Percentiles rank a stretch among this genome's conserved stretches.
phyloP scores from a whole-genome alignment of 2,329 filamentous ascomycete genomes.

The Diaporthe velutina region DNA sequence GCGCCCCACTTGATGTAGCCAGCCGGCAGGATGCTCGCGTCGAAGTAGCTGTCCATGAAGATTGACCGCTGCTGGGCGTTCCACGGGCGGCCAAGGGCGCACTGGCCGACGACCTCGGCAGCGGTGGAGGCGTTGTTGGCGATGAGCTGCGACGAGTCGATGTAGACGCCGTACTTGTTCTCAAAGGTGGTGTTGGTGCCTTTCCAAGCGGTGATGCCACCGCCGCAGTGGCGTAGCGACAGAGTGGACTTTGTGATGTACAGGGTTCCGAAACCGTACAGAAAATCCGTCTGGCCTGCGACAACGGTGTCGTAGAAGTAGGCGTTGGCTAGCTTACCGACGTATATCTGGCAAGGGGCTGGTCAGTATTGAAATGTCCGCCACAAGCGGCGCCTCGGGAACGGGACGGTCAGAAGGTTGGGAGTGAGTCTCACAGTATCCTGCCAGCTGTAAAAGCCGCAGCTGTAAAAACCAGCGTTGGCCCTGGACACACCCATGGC shows the following conservation, averaged over 20 bases:
- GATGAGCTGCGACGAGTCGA: constrained; percentile 65
- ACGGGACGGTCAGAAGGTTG: not conserved
- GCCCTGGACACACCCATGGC: constrained; percentile 72
- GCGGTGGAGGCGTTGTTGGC: constrained; percentile 66
- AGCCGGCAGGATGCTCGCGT: constrained; percentile 62
- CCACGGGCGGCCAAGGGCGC: constrained; percentile 73
- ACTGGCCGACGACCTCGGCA: constrained; percentile 54
- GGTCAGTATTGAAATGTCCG: not conserved
- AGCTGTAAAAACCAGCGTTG: constrained; percentile 76
- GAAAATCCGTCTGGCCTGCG: constrained; percentile 76
- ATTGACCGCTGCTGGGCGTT: constrained; percentile 69
- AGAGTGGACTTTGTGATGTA: constrained; percentile 69
- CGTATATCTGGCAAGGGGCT: constrained; percentile 62
- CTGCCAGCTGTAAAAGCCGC: constrained; percentile 76
- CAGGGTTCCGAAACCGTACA: constrained; percentile 76
- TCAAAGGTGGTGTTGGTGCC: constrained; percentile 72
- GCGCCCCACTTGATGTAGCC: constrained; percentile 69
- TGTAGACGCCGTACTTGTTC: constrained; percentile 78
- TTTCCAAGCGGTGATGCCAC: constrained; percentile 79
- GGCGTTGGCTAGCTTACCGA: constrained; percentile 75
- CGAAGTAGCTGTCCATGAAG: constrained; percentile 66
- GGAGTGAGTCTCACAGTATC: constrained; percentile 65
- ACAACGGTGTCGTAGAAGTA: constrained; percentile 73
- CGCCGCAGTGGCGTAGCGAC: constrained; percentile 70
- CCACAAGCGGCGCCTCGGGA: too few relatives aligned